A percentile compares a stretch with the other conserved stretches of the same genome.
phyloP scores from a whole-genome alignment of 345 rosid genomes.

The Murraya paniculata region DNA sequence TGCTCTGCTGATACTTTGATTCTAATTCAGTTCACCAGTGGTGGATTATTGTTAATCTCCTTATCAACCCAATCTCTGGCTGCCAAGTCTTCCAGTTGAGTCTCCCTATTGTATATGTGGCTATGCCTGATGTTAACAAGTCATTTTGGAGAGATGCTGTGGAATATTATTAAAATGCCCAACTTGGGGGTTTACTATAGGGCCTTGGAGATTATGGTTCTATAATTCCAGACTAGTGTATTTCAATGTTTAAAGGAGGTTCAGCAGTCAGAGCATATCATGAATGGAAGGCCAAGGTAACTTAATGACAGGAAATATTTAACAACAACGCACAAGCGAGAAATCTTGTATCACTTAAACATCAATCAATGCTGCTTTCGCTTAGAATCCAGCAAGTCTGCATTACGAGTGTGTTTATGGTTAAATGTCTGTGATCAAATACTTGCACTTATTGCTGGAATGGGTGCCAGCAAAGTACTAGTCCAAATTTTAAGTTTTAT shows the following conservation, averaged over 20 bases:
- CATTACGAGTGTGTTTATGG: neutral
- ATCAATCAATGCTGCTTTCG: neutral
- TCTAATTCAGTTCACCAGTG: neutral
- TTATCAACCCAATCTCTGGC: neutral
- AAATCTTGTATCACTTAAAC: neutral
- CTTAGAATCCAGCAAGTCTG: neutral
- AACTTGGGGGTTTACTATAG: neutral
- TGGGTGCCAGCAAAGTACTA: neutral
- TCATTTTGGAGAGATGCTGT: neutral
- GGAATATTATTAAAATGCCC: neutral
- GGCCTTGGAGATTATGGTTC: neutral
- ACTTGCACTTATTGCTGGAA: neutral
- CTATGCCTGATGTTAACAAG: neutral
- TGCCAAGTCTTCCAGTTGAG: neutral
- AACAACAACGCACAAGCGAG: no score
- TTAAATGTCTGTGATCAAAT: neutral
- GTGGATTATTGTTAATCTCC: neutral
- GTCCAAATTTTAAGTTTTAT: neutral
- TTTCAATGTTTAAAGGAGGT: neutral
- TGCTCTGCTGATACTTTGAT: neutral
- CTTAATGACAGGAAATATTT: neutral
- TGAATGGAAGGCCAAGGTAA: no score
- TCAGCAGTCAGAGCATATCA: neutral
- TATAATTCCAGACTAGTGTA: neutral
- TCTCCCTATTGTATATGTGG: neutral